Evolutionary conservation across 169 alveolate genomes (phyloP), one percentile per base, ranked within the genome.

Genomic region (Cryptosporidium meleagridis): DNA sequence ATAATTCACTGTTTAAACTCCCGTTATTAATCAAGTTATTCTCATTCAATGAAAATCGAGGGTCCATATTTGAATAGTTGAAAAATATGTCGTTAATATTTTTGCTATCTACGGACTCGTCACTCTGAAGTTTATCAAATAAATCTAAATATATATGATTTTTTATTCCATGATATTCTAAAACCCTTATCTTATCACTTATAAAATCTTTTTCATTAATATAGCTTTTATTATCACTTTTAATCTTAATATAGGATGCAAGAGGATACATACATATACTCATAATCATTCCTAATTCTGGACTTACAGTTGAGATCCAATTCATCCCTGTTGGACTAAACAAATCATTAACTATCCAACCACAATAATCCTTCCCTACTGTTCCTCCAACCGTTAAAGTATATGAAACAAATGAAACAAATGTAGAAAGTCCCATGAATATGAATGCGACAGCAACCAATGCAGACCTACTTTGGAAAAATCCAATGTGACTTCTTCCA

Each of bases 361-460:
- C 55, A 48, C 89, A 80, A 23, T 80, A 80, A 7, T 80, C 89
- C 37, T 80, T 44, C 12, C 89, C 89, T 4, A 80, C 75, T 10
- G 75, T 80, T 41, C 80, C 89, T 16, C 44, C 51, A 80, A 80
- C 70, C 14, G 75, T 48, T 33, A 80, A 52, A 29, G 68, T 21
- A 41, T 62, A 80, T 41, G 75, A 45, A 18, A 80, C 37, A 35
- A 80, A 65, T 80, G 89, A 59, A 45, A 41, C 16, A 29, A 59
- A n/a, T 6, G 75, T 80, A 26, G 89, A 80, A 2, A 80, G 45
- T 8, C 73, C 75, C 52, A 80, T 14, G 12, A 80, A 59, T 23
- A 80, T 62, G 75, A 80, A 80, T 21, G 89, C 89, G 14, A 62
- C 75, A 16, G 89, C 89, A 14, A 59, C 89, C 35, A 80, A 26